phyloP scores from a whole-genome alignment of 352 stramenopile genomes.

The Elongisporangium undulatum region DNA sequence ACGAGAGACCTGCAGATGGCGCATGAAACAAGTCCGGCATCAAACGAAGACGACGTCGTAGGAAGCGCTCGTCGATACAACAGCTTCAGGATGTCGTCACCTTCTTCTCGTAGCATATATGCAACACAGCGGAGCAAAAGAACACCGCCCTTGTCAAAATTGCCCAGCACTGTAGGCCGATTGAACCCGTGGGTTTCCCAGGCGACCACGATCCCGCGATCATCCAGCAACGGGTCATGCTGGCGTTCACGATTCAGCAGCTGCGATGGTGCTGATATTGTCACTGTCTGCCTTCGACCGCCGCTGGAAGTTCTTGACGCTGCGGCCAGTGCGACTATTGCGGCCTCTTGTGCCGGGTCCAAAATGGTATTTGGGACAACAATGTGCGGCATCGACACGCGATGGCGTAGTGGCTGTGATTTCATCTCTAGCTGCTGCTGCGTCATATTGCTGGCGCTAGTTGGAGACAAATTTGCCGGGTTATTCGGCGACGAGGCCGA shows the following conservation, averaged over 20 bases:
- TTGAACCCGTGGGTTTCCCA: conserved; percentile 84
- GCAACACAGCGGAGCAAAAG: conserved; percentile 57
- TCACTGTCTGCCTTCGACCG: conserved; percentile 26
- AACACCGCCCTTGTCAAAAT: conserved; percentile 78
- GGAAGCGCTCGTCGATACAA: conserved; percentile 55
- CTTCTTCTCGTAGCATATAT: conserved; percentile 62
- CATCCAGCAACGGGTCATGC: not conserved
- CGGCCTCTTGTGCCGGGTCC: too few species aligned
- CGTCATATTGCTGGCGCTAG: too few species aligned
- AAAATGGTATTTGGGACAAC: too few species aligned
- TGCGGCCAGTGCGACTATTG: too few species aligned
- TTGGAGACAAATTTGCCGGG: not conserved
- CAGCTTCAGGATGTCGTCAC: conserved; percentile 25
- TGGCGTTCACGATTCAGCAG: conserved; percentile 4
- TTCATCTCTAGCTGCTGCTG: too few species aligned
- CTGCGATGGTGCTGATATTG: conserved; percentile 13
- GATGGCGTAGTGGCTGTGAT: too few species aligned
- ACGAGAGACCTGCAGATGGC: conserved; percentile 70
- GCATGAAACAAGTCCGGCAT: conserved; percentile 61
- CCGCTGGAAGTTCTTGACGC: conserved; percentile 1
- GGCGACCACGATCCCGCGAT: conserved; percentile 26
- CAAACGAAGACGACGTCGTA: conserved; percentile 50
- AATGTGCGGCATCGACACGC: too few species aligned
- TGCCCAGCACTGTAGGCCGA: conserved; percentile 46
- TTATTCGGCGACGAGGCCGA: conserved; percentile 5